These are phyloP conservation scores for Hyphopichia khmerensis DNA, from an alignment of 1,139 yeast genomes.

Conservation along the genomic window DNA sequence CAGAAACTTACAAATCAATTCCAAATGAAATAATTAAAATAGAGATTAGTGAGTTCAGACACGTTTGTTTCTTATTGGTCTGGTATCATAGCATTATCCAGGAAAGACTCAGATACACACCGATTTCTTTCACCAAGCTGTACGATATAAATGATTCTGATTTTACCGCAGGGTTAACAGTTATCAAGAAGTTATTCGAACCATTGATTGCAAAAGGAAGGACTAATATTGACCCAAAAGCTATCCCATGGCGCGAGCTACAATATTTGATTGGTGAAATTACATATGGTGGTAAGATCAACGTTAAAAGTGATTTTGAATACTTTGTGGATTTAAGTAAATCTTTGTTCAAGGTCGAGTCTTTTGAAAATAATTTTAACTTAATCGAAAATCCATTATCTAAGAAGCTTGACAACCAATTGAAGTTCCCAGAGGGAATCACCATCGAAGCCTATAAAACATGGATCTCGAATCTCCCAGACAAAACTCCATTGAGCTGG, in stretches of 20 bases:
- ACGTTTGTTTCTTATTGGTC: constrained; percentile 53
- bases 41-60: constrained; percentile 45
- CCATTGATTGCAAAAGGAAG: constrained; percentile 20
- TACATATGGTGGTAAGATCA: constrained; percentile 76
- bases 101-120: constrained; percentile 59
- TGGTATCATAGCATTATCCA: constrained; percentile 71
- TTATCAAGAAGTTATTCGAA: constrained; percentile 42
- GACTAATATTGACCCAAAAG: constrained; percentile 44
- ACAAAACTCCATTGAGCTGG: constrained; percentile 63
- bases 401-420: constrained; percentile 16
- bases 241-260: constrained; percentile 60
- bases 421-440: constrained; percentile 49
- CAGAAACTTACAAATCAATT: constrained; percentile 38
- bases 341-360: constrained; percentile 22
- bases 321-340: constrained; percentile 26
- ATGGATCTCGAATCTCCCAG: constrained; percentile 62
- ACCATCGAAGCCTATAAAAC: constrained; percentile 28
- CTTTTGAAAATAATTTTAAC: constrained; percentile 29
- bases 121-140: constrained; percentile 57
- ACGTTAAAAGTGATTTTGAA: constrained; percentile 41
- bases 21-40: constrained; percentile 15
- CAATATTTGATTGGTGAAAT: constrained; percentile 51
- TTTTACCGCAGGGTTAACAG: constrained; percentile 48
- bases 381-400: constrained; percentile 30
- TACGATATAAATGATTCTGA: constrained; percentile 82